Evolutionary conservation across 2,329 filamentous ascomycete genomes (phyloP).

Genomic region (Xylaria sp.): DNA sequence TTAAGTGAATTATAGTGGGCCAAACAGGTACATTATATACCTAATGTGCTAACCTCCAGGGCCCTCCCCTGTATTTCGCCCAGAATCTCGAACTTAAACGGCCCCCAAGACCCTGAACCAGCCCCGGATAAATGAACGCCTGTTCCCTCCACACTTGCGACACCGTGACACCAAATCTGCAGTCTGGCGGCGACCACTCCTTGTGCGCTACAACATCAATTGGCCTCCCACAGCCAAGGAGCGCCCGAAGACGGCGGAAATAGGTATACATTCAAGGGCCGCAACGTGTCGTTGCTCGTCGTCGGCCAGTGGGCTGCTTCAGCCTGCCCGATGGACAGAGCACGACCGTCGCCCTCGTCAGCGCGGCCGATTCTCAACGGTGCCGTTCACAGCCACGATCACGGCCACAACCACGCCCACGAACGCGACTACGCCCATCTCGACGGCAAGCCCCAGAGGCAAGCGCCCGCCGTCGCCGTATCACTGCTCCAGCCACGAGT

Average conservation of each 20-base stretch:
- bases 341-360: constrained; percentile 29
- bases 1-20: not conserved
- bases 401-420: constrained; percentile 18
- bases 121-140: constrained; percentile 19
- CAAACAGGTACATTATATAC: not conserved
- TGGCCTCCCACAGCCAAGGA: constrained; percentile 19
- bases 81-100: constrained; percentile 2
- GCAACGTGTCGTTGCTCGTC: constrained; percentile 30
- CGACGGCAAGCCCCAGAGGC: constrained; percentile 19
- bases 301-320: constrained; percentile 26
- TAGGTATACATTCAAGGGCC: constrained; percentile 19
- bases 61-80: constrained; percentile 5
- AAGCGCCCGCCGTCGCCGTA: constrained; percentile 42
- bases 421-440: constrained; percentile 1
- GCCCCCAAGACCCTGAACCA: constrained; percentile 7
- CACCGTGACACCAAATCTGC: constrained; percentile 7
- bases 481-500: constrained; percentile 78
- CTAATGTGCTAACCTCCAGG: not conserved
- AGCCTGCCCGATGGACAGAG: constrained; percentile 32
- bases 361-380: constrained; percentile 26
- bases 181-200: constrained; percentile 1
- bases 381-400: constrained; percentile 3
- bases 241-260: constrained; percentile 3
- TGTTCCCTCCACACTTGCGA: not conserved
- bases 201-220: constrained; percentile 16